Conservation (phyloP, 768 basidiomycete species). For the Clitopilus hobsonii region DNA sequence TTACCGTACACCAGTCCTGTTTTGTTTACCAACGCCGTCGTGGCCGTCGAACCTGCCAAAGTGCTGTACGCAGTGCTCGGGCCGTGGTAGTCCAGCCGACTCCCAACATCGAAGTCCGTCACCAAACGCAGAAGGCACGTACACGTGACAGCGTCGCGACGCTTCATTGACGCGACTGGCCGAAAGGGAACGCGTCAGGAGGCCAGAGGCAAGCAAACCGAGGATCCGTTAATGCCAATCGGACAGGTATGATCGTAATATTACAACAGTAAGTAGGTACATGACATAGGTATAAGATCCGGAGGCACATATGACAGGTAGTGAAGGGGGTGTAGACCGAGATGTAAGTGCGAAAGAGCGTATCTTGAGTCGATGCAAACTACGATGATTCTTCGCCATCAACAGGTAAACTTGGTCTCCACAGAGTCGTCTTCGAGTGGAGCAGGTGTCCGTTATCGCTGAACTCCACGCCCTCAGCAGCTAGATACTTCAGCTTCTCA, state of each 20-base stretch:
- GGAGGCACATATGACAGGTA: too few relatives aligned
- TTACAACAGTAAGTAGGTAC: too few relatives aligned
- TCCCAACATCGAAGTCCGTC: not conserved
- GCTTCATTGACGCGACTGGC: not conserved
- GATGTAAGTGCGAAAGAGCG: too few relatives aligned
- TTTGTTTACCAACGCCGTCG: not conserved
- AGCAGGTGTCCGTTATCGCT: slow-evolving; percentile 37
- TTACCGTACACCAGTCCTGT: not conserved
- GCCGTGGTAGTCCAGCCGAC: not conserved
- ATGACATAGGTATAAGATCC: too few relatives aligned
- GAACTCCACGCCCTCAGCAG: slow-evolving; percentile 50
- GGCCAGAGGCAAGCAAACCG: not conserved
- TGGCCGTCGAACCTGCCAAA: not conserved
- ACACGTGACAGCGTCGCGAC: not conserved
- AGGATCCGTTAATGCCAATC: too few relatives aligned
- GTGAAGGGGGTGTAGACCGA: too few relatives aligned
- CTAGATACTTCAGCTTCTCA: slow-evolving; percentile 45
- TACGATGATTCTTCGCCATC: not conserved
- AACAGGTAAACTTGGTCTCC: slow-evolving; percentile 8
- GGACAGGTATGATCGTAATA: too few relatives aligned
- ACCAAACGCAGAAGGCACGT: not conserved
- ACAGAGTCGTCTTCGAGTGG: slow-evolving; percentile 14
- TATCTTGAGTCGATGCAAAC: too few relatives aligned
- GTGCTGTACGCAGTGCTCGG: not conserved
- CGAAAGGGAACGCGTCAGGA: not conserved